These are phyloP conservation scores for Cadophora sp. DNA, from an alignment of 2,329 filamentous ascomycete species.

Conservation along the genomic window DNA sequence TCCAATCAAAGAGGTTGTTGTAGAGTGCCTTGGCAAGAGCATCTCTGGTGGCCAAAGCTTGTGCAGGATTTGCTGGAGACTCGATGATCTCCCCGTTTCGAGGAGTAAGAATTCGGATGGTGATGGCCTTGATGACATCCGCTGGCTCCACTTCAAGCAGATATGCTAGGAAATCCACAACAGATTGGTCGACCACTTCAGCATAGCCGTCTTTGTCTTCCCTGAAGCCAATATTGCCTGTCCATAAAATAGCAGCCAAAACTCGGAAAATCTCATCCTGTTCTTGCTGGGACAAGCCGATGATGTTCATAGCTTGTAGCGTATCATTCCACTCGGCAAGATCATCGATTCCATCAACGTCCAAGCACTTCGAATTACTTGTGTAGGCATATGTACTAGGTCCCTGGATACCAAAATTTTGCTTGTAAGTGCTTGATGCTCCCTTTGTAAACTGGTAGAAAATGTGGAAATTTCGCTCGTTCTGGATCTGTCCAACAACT, in stretches of 20 bases:
- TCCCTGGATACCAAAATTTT: slow-evolving; percentile 88
- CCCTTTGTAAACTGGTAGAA: slow-evolving; percentile 99
- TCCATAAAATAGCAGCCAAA: slow-evolving; percentile 89
- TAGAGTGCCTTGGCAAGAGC: slow-evolving; percentile 96
- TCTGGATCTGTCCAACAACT: slow-evolving; percentile 92
- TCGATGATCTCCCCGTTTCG: slow-evolving; percentile 71
- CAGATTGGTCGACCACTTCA: slow-evolving; percentile 83
- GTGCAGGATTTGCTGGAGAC: slow-evolving; percentile 83
- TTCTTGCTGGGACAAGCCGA: slow-evolving; percentile 85
- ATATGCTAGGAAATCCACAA: slow-evolving; percentile 94
- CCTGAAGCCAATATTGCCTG: slow-evolving; percentile 89
- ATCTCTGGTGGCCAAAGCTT: slow-evolving; percentile 87
- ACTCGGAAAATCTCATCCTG: slow-evolving; percentile 98
- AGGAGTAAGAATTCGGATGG: slow-evolving; percentile 81
- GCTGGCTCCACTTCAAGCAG: slow-evolving; percentile 85
- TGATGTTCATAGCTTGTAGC: slow-evolving; percentile 91
- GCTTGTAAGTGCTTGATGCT: slow-evolving; percentile 83
- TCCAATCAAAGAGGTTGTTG: slow-evolving; percentile 98
- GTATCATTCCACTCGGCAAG: slow-evolving; percentile 88
- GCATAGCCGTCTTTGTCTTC: slow-evolving; percentile 93
- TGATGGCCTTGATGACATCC: slow-evolving; percentile 85
- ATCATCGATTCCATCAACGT: slow-evolving; percentile 95
- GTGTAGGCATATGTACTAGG: slow-evolving; percentile 95
- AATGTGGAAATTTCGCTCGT: slow-evolving; percentile 98
- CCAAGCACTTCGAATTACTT: slow-evolving; percentile 90